phyloP scores from a whole-genome alignment of 306 rosid genomes.

The Gastrolobium villosum region DNA sequence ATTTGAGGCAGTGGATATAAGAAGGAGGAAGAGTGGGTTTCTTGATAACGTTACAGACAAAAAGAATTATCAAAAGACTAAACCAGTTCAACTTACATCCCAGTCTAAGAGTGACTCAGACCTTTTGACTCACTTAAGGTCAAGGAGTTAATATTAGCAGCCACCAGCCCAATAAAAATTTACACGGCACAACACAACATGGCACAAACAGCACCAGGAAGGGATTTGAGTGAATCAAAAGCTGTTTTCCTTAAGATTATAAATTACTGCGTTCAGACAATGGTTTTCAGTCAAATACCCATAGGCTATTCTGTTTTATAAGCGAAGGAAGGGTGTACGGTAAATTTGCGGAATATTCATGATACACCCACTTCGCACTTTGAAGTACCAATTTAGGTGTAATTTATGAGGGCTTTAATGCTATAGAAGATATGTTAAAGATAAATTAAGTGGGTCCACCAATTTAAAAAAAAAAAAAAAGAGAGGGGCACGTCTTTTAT shows the following conservation, averaged over 20 bases:
- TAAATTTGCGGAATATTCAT: slow-evolving; percentile 1
- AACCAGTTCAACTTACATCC: neutral
- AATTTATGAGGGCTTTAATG: no score
- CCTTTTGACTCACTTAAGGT: slow-evolving; percentile 2
- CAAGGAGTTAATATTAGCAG: neutral
- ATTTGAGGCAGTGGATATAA: neutral
- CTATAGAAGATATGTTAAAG: no score
- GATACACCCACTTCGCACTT: neutral
- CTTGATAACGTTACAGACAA: neutral
- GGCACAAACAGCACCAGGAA: slow-evolving; percentile 21
- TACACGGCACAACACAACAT: neutral
- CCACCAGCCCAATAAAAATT: slow-evolving; percentile 1
- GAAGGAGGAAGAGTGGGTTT: neutral
- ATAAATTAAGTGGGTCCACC: no score
- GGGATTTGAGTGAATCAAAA: neutral
- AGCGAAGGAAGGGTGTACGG: neutral
- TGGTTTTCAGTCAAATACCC: neutral
- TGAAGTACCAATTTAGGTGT: neutral
- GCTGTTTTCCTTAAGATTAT: neutral
- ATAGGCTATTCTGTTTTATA: neutral
- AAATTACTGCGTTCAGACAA: neutral
- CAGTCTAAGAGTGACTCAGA: neutral
- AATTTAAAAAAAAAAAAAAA: no score
- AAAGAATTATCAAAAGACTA: neutral
- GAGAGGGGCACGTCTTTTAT: no score